Conservation (phyloP, 495 filamentous ascomycete species). For the Daldinia decipiens region DNA sequence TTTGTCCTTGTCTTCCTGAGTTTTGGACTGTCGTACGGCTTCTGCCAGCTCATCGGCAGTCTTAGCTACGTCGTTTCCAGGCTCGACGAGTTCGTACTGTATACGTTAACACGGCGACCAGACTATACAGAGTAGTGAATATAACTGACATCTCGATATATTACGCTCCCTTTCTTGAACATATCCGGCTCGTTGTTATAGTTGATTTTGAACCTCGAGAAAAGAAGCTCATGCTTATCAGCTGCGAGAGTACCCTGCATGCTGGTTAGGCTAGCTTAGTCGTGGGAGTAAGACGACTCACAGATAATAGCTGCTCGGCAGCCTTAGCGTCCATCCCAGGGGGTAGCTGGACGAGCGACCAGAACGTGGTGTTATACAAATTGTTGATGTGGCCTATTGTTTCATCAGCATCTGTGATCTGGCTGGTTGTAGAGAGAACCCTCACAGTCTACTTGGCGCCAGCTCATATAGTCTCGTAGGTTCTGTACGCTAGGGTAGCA, state of each 20-base stretch:
- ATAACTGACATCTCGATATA: constrained; percentile 79
- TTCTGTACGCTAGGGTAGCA: constrained; percentile 82
- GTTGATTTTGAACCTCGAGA: constrained; percentile 88
- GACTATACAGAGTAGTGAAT: background rate
- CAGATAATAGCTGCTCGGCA: constrained; percentile 82
- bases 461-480: constrained; percentile 93
- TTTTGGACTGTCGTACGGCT: constrained; percentile 68
- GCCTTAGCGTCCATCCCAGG: constrained; percentile 78
- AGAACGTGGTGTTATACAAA: constrained; percentile 97
- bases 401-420: constrained; percentile 8
- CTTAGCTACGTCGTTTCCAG: constrained; percentile 50
- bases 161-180: constrained; percentile 90
- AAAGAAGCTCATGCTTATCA: constrained; percentile 97
- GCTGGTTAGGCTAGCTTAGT: constrained; percentile 16
- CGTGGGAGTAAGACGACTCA: constrained; percentile 46
- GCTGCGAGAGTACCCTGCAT: constrained; percentile 77
- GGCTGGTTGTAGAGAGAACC: constrained; percentile 8
- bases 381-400: constrained; percentile 92
- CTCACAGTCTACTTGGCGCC: constrained; percentile 96
- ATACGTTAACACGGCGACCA: constrained; percentile 15
- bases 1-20: constrained; percentile 78
- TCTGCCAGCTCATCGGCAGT: constrained; percentile 54
- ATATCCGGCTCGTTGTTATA: constrained; percentile 96
- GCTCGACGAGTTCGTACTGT: constrained; percentile 65
- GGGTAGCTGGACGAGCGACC: constrained; percentile 82